Evolutionary conservation across 805 yeast species (phyloP).

Genomic region (Vanderwaltozyma yarrowii): DNA sequence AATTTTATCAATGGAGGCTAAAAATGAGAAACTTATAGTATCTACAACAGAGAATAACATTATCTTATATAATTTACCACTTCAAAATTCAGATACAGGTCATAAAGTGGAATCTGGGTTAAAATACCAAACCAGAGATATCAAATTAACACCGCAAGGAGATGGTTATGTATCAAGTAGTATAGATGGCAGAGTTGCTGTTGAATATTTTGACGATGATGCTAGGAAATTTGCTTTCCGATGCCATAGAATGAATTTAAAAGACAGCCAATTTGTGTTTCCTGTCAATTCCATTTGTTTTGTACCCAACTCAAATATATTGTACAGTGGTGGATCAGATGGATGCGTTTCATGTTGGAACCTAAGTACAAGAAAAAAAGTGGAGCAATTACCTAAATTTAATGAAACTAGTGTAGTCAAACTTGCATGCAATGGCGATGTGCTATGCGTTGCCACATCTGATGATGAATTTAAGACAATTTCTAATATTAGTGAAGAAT

Average conservation of each 20-base stretch:
- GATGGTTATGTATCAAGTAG: constrained; percentile 59
- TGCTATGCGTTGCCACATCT: constrained; percentile 38
- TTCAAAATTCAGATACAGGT: constrained; percentile 2
- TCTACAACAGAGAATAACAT: constrained; percentile 45
- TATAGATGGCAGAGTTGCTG: constrained; percentile 73
- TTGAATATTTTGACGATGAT: constrained; percentile 52
- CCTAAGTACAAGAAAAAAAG: constrained; percentile 65
- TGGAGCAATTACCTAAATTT: constrained; percentile 55
- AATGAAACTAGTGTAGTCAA: constrained; percentile 35
- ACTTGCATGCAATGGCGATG: constrained; percentile 22
- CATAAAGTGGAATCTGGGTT: constrained; percentile 46
- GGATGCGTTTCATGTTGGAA: constrained; percentile 89
- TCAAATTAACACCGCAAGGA: constrained; percentile 43
- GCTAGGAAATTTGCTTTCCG: constrained; percentile 62
- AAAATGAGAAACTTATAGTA: constrained; percentile 37
- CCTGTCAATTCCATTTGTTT: constrained; percentile 70
- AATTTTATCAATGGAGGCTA: constrained; percentile 50
- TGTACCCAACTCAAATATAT: constrained; percentile 67
- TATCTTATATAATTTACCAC: constrained; percentile 16
- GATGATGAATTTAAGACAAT: constrained; percentile 40
- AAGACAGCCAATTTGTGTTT: constrained; percentile 48
- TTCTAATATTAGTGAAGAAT: constrained; percentile 15
- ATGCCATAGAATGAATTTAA: constrained; percentile 51
- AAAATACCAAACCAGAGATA: constrained; percentile 50
- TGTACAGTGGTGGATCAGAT: constrained; percentile 87